Evolutionary conservation across 23 red algal species (phyloP), one percentile per base, ranked within the genome.

Genomic region (Gracilaria gracilis): DNA sequence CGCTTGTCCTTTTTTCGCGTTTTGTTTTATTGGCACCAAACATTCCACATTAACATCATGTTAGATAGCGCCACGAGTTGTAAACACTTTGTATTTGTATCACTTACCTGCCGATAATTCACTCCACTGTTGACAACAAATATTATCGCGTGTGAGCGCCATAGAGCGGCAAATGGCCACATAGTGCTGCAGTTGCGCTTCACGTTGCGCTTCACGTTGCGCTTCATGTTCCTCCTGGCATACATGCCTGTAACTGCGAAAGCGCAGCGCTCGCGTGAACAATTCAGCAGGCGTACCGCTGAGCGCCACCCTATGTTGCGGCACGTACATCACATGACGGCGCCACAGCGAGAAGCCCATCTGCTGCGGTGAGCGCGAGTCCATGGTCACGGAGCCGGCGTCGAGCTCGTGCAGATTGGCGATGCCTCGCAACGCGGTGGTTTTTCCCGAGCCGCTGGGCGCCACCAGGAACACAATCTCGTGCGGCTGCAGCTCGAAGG

Each of bases 401-500:
- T 82, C 67, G 32, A 75, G 74, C 8, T 67, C 70, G 4, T 88
- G 80, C 16, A 91, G 70, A 19, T 80, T 90, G 29, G 94, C 88
- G 40, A 96, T 91, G 48, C 72, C 51, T 17, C 94, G 78, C 35
- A 96, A 74, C 28, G 89, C 72, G 44, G 82, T 92, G 27, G 79
- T 85, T 58, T 96, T 96, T 64, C 94, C 94, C 0, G 67, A 21
- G 34, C 94, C 94, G 58, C 87, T 92, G 72, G 94, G 88, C 31
- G 88, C 94, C 9, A 69, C 67, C 12, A 94, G 57, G 32, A 94
- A 94, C 7, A 94, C 35, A 6, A 93, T 83, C 69, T 93, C 57
- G 15, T 57, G 19, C 5, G 77, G 78, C 14, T 47, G 29, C 20
- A 75, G 29, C 0, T 58, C 24, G 23, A 83, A 77, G 14, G 67